Base-by-base conservation (phyloP, 495 filamentous ascomycete genomes). In the Parathielavia hyrcaniae region DNA sequence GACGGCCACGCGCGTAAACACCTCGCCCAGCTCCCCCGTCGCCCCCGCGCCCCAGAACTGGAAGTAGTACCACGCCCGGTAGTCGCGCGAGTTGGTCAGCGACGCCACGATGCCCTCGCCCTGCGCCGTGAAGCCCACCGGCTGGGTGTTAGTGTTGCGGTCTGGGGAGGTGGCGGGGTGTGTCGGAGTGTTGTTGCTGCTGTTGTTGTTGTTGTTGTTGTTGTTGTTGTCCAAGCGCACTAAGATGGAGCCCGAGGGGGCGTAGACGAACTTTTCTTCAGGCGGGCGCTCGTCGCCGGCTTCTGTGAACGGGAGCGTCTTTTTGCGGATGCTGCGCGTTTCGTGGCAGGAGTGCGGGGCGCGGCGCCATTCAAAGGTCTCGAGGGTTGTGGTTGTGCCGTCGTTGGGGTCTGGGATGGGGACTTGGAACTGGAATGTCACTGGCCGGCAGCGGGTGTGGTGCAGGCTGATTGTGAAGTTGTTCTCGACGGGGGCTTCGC, bases 51-150 rank as follows among this genome's bases (percentile, higher is more conserved):
- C 55, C 60, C 60, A 62, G 12, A 54, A 62, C 50, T 62, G 60
- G 46, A 62, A 62, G 32, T 51, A 47, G n/a, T 45, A 30, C 53
- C 43, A 38, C 23, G 56, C 41, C 9, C 8, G 10, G 26, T 30
- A 45, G 30, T 51, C 56, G 5, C 48, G 26, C 12, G 39, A 19
- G 9, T 8, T 17, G 9, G 47, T 44, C 23, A 26, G 46, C 14
- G 56, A 58, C 13, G 55, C 60, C 41, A 62, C 55, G 11, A 62
- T 62, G 38, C 58, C 55, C 34, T 58, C 55, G 20, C 50, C 50
- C 11, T 35, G 6, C 5, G 23, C 23, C 8, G 54, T 57, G 35
- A 36, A 61, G 0, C 59, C 59, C 32, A 61, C 23, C 11, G 53
- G 39, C 2, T 23, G 26, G 2, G 26, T 30, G 26, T 30, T 30